phyloP scores from a whole-genome alignment of 2,329 filamentous ascomycete genomes.

The Diatrype stigma region DNA sequence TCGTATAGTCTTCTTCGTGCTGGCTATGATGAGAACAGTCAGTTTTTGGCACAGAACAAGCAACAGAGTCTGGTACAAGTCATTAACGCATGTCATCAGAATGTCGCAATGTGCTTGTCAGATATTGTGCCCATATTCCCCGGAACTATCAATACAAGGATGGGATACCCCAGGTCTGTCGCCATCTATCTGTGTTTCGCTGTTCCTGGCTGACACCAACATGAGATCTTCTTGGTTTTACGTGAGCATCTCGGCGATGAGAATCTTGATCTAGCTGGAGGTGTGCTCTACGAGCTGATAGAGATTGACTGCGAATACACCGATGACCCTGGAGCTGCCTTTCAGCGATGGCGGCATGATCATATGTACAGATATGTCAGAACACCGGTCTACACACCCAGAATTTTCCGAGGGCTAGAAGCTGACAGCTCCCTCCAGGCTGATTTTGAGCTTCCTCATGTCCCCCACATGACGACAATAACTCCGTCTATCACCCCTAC shows the following conservation, averaged over 20 bases:
- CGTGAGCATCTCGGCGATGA: conserved; percentile 42
- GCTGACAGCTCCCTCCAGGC: conserved; percentile 22
- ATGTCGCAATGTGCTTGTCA: conserved; percentile 41
- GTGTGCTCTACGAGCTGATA: conserved; percentile 43
- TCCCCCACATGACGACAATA: conserved; percentile 44
- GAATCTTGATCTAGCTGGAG: conserved; percentile 38
- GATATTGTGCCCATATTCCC: conserved; percentile 40
- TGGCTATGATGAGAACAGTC: conserved; percentile 26
- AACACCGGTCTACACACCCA: not conserved
- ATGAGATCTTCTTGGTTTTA: conserved; percentile 37
- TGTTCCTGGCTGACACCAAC: conserved; percentile 4
- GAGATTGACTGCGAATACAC: conserved; percentile 41
- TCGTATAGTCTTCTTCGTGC: conserved; percentile 17
- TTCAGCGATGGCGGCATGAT: conserved; percentile 42
- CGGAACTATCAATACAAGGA: conserved; percentile 44
- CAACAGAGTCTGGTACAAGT: not conserved
- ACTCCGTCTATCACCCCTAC: conserved; percentile 38
- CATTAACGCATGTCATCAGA: conserved; percentile 23
- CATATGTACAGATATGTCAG: conserved; percentile 40
- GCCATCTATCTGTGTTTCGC: not conserved
- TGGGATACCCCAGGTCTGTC: conserved; percentile 36
- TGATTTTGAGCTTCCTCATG: conserved; percentile 41
- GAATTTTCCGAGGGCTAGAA: not conserved
- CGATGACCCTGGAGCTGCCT: conserved; percentile 41
- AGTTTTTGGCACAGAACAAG: conserved; percentile 4